Base-by-base conservation (phyloP, 306 rosid genomes). In the Myrica gale region DNA sequence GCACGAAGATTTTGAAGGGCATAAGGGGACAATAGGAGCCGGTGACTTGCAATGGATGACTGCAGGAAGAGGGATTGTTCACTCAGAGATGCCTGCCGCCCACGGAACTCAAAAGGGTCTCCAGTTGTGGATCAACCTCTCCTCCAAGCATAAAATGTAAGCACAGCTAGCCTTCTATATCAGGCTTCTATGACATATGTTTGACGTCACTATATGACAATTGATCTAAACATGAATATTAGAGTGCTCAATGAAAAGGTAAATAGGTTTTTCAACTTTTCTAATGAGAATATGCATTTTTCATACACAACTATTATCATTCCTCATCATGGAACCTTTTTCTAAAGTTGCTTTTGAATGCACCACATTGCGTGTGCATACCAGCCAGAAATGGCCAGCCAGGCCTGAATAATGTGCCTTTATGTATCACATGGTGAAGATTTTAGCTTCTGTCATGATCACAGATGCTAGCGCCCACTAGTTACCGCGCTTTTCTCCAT, bases 1-100 rank as follows among this genome's bases (percentile, higher is more conserved):
- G 1, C 99, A 95, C 81, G 99, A 95, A 87, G 99, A 95, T 73
- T 95, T 89, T 82, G 97, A 92, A 84, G 99, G 99, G 45, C 97
- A 89, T 47, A 92, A 90, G 67, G 99, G 99, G 76, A 95, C 92
- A 69, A 90, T 95, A 37, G 89, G 83, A 73, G 91, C 90, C 1
- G 97, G 99, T 79, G 99, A 92, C 76, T 74, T 95, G 79, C 99
- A 95, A 13, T 95, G 99, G 99, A 95, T 95, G 99, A 95, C 99
- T 57, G 99, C 99, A 41, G 99, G 99, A 3, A 89, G 85, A 90
- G 99, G 99, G 7, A 92, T 95, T 5, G 89, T 95, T 78, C 99
- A 95, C 80, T 95, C 99, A 11, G 97, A 95, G 84, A 92, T 92
- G 97, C 93, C 99, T 76, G 90, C 92, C 13, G 48, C 91, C 55